Evolutionary conservation across 257 asterid genomes (phyloP).

Genomic region (Scutellaria galericulata): DNA sequence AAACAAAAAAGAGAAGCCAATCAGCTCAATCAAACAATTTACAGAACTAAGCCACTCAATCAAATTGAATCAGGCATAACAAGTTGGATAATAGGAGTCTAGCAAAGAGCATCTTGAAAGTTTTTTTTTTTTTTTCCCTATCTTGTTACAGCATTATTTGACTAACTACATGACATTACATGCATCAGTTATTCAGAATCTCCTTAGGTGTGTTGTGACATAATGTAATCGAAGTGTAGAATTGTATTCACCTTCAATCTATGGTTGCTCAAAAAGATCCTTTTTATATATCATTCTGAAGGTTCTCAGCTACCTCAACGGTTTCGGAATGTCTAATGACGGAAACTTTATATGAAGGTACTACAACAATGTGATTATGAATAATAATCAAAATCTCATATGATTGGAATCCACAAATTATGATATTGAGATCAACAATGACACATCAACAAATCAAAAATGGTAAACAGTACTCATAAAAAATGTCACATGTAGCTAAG

Average conservation of each 20-base stretch:
- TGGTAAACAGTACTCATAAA: not conserved
- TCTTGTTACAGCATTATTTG: not conserved
- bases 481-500: not conserved
- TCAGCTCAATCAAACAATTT: constrained; percentile 3
- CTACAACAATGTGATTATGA: not conserved
- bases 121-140: not conserved
- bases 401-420: constrained; percentile 2
- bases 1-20: constrained; percentile 16
- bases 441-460: constrained; percentile 12
- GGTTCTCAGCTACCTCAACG: not conserved
- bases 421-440: constrained; percentile 4
- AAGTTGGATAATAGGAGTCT: too few relatives aligned
- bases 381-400: not conserved
- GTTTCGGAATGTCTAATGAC: constrained; percentile 18
- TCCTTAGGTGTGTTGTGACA: not conserved
- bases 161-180: constrained; percentile 6
- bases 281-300: not conserved
- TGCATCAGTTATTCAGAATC: not conserved
- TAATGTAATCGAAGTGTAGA: not conserved
- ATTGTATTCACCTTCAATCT: not conserved
- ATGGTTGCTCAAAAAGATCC: not conserved
- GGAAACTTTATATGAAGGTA: not conserved
- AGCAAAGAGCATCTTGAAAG: not conserved
- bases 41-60: not conserved
- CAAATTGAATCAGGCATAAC: too few relatives aligned